phyloP scores from a whole-genome alignment of 768 basidiomycete species.

The Rhodocollybia butyracea region DNA sequence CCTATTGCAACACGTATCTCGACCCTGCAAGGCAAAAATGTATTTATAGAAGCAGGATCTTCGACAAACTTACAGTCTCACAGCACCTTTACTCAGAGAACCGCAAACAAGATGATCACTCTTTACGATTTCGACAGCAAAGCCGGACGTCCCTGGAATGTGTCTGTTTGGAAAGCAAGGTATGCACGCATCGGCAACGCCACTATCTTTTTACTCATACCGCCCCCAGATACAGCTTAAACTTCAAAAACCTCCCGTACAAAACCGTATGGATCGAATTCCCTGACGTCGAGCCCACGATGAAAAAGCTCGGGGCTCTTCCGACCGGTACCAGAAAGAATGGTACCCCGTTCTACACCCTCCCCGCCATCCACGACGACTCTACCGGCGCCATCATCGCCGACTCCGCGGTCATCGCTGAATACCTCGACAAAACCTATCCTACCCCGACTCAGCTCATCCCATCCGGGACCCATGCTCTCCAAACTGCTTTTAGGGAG shows the following conservation, averaged over 20 bases:
- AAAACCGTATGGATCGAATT: slow-evolving; percentile 19
- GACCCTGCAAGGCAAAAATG: too few species aligned
- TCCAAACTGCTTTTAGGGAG: too few species aligned
- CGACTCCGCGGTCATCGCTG: slow-evolving; percentile 29
- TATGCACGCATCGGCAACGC: too few species aligned
- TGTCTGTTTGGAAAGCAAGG: too few species aligned
- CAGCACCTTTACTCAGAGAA: too few species aligned
- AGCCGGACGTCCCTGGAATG: too few species aligned
- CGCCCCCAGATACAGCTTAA: background rate
- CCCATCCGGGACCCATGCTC: slow-evolving; percentile 9
- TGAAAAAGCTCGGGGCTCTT: slow-evolving; percentile 22
- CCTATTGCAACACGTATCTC: too few species aligned
- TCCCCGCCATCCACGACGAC: slow-evolving; percentile 32
- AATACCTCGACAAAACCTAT: slow-evolving; percentile 33
- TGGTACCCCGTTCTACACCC: slow-evolving; percentile 25
- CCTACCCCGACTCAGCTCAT: slow-evolving; percentile 23
- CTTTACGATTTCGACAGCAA: too few species aligned
- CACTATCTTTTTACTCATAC: too few species aligned
- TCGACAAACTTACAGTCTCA: too few species aligned
- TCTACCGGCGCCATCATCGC: slow-evolving; percentile 23
- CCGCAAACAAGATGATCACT: too few species aligned
- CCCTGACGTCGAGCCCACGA: slow-evolving; percentile 29
- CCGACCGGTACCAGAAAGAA: slow-evolving; percentile 20
- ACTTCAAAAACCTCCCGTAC: slow-evolving; percentile 14
- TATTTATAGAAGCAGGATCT: too few species aligned